Base-by-base conservation (phyloP, 352 stramenopile genomes). In the Lagenidium giganteum region DNA sequence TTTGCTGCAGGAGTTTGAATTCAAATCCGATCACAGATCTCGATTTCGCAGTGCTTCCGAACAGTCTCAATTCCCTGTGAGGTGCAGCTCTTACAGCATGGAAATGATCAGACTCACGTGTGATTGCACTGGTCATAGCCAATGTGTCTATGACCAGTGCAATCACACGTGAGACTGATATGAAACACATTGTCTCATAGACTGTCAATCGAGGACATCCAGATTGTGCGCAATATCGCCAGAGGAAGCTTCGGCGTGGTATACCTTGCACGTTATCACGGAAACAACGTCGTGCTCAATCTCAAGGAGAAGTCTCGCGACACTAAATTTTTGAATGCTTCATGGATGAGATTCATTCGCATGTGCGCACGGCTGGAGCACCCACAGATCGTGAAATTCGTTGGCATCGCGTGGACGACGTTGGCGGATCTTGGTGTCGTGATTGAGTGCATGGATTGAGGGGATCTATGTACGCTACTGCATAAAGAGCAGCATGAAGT, bases 331-430 rank as follows among this genome's bases (percentile, higher is more conserved):
- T n/a, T n/a, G n/a, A 64, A 46, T 8, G 28, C 17, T 13, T 66
- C 29, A 36, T 71, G 67, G 26, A 66, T 67, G 58, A 47, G 58
- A 35, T 57, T 68, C 42, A 71, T 71, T 35, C 50, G 54, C 2
- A n/a, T 59, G 33, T 54, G 50, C 29, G 42, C 51, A 3, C 40
- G 39, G 22, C 14, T 59, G 12, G 37, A 48, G 27, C 51, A 59
- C n/a, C 51, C 51, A n/a, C 55, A 59, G 16, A 54, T 59, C 18
- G 51, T 59, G n/a, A 47, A 31, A 5, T 57, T 57, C 28, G 30
- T 57, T 5, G 48, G 48, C 14, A 41, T 57, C 12, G 34, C 40
- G 13, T 57, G 48, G 48, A 57, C 30, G 25, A 57, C 48, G 21
- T 22, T 57, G 13, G 28, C 46, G 18, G 37, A 57, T 17, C 30